Percentiles rank a stretch among this genome's conserved stretches.
These are phyloP conservation scores for Hyphodiscus hymeniophilus DNA, from an alignment of 495 filamentous ascomycete genomes.

Conservation along the genomic window DNA sequence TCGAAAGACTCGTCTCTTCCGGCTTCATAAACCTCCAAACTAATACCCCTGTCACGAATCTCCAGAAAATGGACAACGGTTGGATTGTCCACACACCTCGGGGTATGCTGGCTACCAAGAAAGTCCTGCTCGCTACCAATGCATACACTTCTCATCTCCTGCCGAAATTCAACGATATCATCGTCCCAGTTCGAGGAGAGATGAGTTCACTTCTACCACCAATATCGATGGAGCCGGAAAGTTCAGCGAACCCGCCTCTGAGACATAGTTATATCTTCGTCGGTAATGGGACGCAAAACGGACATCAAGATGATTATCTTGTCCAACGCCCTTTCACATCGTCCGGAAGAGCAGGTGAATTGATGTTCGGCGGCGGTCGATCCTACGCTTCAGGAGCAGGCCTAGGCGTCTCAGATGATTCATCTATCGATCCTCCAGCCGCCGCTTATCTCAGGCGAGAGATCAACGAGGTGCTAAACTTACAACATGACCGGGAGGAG, in stretches of 20 bases:
- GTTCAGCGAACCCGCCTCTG: slow-evolving; percentile 20
- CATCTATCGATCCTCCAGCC: slow-evolving; percentile 41
- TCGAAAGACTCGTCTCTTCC: slow-evolving; percentile 44
- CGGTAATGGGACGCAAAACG: slow-evolving; percentile 31
- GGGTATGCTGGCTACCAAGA: slow-evolving; percentile 46
- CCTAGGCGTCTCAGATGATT: slow-evolving; percentile 50
- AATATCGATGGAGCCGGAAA: slow-evolving; percentile 20
- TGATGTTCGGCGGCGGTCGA: slow-evolving; percentile 61
- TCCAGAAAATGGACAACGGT: slow-evolving; percentile 23
- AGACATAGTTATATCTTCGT: slow-evolving; percentile 45
- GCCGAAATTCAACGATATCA: slow-evolving; percentile 56
- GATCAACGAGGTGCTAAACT: slow-evolving; percentile 32
- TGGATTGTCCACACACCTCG: slow-evolving; percentile 55
- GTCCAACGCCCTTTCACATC: slow-evolving; percentile 49
- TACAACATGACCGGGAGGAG: slow-evolving; percentile 27
- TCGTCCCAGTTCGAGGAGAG: slow-evolving; percentile 69
- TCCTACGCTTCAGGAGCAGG: slow-evolving; percentile 38
- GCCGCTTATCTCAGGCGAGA: slow-evolving; percentile 40
- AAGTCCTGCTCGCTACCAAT: slow-evolving; percentile 72
- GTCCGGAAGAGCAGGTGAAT: slow-evolving; percentile 29
- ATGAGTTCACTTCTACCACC: slow-evolving; percentile 60
- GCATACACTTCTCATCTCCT: slow-evolving; percentile 68
- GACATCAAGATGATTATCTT: slow-evolving; percentile 61
- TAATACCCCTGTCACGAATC: slow-evolving; percentile 52
- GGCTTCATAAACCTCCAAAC: slow-evolving; percentile 61